These are phyloP conservation scores for Rhynchospora breviuscula DNA, from an alignment of 176 grass and related monocot genomes.

Conservation along the genomic window DNA sequence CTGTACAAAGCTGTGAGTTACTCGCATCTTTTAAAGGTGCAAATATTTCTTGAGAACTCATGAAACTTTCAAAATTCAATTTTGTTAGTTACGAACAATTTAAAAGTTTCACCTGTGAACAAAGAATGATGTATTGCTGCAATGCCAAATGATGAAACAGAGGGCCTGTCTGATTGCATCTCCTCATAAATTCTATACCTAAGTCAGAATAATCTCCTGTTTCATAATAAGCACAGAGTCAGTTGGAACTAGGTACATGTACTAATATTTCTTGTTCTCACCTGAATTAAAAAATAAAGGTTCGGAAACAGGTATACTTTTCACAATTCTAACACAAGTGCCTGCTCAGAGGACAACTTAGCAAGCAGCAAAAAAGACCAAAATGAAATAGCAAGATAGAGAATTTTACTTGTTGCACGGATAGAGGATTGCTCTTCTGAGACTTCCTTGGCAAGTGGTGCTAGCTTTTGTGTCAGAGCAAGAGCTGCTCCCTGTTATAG, in stretches of 20 bases:
- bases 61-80: background rate
- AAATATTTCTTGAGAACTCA: background rate
- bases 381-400: background rate
- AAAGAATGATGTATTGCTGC: slow-evolving; percentile 91
- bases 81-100: background rate
- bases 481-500: slow-evolving; percentile 59
- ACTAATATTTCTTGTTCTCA: background rate
- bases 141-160: slow-evolving; percentile 74
- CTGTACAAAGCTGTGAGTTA: background rate
- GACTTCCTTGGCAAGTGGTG: slow-evolving; percentile 37
- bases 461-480: slow-evolving; percentile 76
- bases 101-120: slow-evolving; percentile 58
- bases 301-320: background rate
- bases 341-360: background rate
- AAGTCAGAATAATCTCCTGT: slow-evolving; percentile 48
- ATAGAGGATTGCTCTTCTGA: slow-evolving; percentile 20
- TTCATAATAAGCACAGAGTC: slow-evolving; percentile 29
- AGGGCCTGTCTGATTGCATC: slow-evolving; percentile 52
- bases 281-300: background rate
- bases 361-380: background rate
- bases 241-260: background rate
- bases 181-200: slow-evolving; percentile 50
- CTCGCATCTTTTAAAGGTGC: background rate
- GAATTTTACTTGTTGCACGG: background rate
- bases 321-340: background rate